Conservation (phyloP, 2,329 filamentous ascomycete genomes). For the Penicillium crustosum region DNA sequence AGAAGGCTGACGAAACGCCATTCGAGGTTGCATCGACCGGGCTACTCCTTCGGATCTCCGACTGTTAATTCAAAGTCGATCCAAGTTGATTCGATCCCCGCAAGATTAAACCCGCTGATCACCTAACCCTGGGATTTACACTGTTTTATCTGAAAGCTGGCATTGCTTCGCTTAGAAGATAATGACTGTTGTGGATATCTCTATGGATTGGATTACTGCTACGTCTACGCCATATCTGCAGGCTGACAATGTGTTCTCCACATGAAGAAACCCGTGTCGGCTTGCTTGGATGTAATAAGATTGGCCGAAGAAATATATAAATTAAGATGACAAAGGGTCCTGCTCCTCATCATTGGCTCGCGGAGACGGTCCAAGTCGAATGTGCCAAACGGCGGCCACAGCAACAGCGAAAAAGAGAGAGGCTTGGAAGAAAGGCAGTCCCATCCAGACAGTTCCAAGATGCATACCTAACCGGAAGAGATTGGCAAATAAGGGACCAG, state of each 20-base stretch:
- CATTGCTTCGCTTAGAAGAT: background rate
- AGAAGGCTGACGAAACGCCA: background rate
- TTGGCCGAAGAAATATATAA: background rate
- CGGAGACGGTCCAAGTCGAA: slow-evolving; percentile 8
- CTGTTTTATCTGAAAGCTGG: background rate
- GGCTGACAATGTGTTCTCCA: background rate
- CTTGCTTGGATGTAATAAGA: background rate
- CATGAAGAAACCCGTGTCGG: background rate
- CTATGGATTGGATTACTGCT: background rate
- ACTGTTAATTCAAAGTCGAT: background rate
- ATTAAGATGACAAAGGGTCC: slow-evolving; percentile 12
- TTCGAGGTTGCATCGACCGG: slow-evolving; percentile 22
- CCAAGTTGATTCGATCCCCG: slow-evolving; percentile 5
- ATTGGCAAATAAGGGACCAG: slow-evolving; percentile 30
- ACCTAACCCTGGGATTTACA: background rate
- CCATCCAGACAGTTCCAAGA: slow-evolving; percentile 28
- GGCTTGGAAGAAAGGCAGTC: slow-evolving; percentile 30
- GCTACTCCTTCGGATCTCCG: slow-evolving; percentile 20
- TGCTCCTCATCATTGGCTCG: slow-evolving; percentile 8
- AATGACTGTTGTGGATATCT: background rate
- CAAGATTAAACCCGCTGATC: slow-evolving; percentile 22
- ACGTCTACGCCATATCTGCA: background rate
- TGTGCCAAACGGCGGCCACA: slow-evolving; percentile 14
- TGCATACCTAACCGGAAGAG: slow-evolving; percentile 29
- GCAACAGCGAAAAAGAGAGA: slow-evolving; percentile 20